Percentiles rank a stretch among this genome's conserved stretches.
These are phyloP conservation scores for Trichoderma pleuroti DNA, from an alignment of 2,329 filamentous ascomycete genomes.

Conservation along the genomic window DNA sequence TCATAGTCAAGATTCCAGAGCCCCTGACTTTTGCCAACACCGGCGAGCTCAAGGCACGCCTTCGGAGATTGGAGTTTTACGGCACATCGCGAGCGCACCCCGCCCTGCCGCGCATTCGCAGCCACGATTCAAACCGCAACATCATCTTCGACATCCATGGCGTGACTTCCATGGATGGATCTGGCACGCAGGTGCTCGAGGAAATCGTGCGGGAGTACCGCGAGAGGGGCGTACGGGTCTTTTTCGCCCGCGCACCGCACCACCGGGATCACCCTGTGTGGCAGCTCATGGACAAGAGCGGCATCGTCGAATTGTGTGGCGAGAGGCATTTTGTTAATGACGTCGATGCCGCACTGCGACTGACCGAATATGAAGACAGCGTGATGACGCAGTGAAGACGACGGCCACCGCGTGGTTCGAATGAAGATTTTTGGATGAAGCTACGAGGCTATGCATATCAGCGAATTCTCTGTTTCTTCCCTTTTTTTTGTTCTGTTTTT, in stretches of 20 bases:
- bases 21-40: slow-evolving; percentile 97
- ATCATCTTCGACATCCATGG: slow-evolving; percentile 97
- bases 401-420: background rate
- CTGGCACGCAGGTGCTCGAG: slow-evolving; percentile 82
- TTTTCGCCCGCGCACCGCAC: slow-evolving; percentile 61
- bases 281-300: slow-evolving; percentile 69
- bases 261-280: slow-evolving; percentile 57
- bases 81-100: slow-evolving; percentile 84
- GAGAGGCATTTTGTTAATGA: slow-evolving; percentile 72
- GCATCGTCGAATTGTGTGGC: slow-evolving; percentile 80
- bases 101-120: slow-evolving; percentile 74
- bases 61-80: slow-evolving; percentile 82
- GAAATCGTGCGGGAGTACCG: slow-evolving; percentile 84
- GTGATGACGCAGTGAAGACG: slow-evolving; percentile 20
- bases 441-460: background rate
- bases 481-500: background rate
- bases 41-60: slow-evolving; percentile 78
- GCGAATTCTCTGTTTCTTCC: background rate
- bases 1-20: slow-evolving; percentile 97
- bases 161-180: slow-evolving; percentile 92
- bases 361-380: slow-evolving; percentile 70
- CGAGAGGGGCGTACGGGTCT: slow-evolving; percentile 71
- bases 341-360: slow-evolving; percentile 77
- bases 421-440: slow-evolving; percentile 1
- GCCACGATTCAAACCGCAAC: slow-evolving; percentile 80